phyloP scores from a whole-genome alignment of 139 green algal species.

The Penium margaritaceum region DNA sequence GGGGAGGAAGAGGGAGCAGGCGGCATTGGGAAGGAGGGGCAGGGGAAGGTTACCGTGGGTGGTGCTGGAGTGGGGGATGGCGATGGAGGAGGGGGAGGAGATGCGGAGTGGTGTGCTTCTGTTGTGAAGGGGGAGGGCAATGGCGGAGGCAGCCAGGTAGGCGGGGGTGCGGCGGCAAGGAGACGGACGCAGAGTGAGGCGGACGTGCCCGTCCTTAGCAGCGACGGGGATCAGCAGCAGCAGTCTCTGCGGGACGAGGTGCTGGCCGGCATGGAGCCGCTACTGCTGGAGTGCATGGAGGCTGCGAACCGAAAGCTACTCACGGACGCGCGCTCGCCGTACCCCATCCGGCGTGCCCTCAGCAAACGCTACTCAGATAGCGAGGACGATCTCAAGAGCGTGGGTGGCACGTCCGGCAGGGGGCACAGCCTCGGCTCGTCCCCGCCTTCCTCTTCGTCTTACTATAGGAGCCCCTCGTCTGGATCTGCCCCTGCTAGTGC shows the following conservation, averaged over 20 bases:
- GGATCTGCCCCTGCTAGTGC: neutral
- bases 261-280: conserved; percentile 1
- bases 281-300: neutral
- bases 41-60: too few species aligned
- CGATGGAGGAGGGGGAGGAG: too few species aligned
- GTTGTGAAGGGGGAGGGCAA: too few species aligned
- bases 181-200: too few species aligned
- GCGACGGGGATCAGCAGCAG: too few species aligned
- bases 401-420: neutral
- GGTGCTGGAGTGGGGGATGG: too few species aligned
- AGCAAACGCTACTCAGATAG: too few species aligned
- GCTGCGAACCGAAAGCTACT: conserved; percentile 9
- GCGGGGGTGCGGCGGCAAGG: too few species aligned
- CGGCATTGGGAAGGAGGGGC: neutral
- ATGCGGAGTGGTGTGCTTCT: too few species aligned
- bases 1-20: neutral
- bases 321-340: conserved; percentile 4
- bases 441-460: neutral
- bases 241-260: conserved; percentile 2
- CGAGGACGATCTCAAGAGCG: neutral
- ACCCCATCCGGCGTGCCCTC: conserved; percentile 9
- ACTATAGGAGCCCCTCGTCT: neutral
- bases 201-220: too few species aligned
- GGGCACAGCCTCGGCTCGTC: too few species aligned
- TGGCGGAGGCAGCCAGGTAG: too few species aligned